phyloP scores from a whole-genome alignment of 1,139 yeast genomes.

The Pichia sp. region DNA sequence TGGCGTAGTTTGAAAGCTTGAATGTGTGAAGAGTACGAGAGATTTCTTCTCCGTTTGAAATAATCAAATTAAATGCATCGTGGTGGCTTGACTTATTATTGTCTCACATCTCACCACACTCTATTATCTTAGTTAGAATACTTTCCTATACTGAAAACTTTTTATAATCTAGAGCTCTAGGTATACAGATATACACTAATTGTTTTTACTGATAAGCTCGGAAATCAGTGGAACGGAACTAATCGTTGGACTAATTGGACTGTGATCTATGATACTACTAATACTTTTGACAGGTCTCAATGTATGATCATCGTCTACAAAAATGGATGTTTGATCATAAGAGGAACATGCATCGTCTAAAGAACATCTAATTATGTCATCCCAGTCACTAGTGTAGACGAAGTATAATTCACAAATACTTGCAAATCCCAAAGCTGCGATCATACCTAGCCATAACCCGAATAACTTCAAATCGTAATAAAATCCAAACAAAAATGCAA shows the following conservation, averaged over 20 bases:
- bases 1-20: no score
- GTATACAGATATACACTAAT: no score
- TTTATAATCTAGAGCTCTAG: no score
- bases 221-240: constrained; percentile 2
- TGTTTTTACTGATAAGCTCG: background rate
- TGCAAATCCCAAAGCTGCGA: constrained; percentile 44
- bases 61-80: no score
- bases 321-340: constrained; percentile 1
- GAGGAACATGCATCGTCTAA: constrained; percentile 19
- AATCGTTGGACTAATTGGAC: constrained; percentile 21
- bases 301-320: constrained; percentile 3
- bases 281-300: constrained; percentile 12
- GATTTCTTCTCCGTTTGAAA: no score
- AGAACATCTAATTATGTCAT: constrained; percentile 34
- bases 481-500: constrained; percentile 49
- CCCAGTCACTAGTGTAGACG: constrained; percentile 51
- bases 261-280: constrained; percentile 16
- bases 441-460: constrained; percentile 62
- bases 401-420: constrained; percentile 40
- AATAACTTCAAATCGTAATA: constrained; percentile 36
- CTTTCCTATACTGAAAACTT: no score
- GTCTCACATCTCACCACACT: no score
- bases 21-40: no score
- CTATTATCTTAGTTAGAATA: no score
- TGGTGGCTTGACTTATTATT: no score